Base-by-base conservation (phyloP, 306 rosid species). In the Cotoneaster glaucophyllus region DNA sequence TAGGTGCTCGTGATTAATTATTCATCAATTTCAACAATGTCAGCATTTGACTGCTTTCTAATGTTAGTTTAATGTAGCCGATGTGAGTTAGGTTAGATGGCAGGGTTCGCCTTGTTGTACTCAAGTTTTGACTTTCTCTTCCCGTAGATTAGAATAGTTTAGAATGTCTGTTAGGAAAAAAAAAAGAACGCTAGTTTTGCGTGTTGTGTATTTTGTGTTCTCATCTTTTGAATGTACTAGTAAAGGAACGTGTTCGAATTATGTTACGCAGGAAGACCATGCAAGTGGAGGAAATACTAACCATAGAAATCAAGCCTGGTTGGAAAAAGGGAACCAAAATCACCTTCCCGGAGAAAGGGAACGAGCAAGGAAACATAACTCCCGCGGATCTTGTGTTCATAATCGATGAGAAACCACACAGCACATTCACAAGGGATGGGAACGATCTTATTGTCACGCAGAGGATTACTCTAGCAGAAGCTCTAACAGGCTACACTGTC, bases 281-380 rank as follows among this genome's bases (percentile, higher is more conserved):
- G 64, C 93, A 82, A 1, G 95, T 91, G 86, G 96, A 91, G 66
- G 98, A 94, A 84, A 90, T 94, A 69, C 70, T 94, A 58, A 90
- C 86, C 64, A 88, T 94, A n/a, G 95, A 88, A 59, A 76, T 94
- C 77, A 91, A 91, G 80, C 98, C 98, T 2, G 98, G 98, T 22
- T 94, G 98, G 98, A 91, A 94, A 76, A 94, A 91, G 79, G 98
- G 98, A 63, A 94, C 98, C 15, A 94, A 94, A 70, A 86, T 94
- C 70, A 94, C 98, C 4, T 94, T 91, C 85, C 93, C 88, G 0
- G 96, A 90, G 86, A 94, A 90, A 79, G 97, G 98, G 61, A 86
- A 91, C 50, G 91, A 90, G 83, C 91, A 85, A 24, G 94, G 86
- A 64, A 85, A 88, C 73, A 79, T 90, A 17, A 83, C 87, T 32